Evolutionary conservation across 1,284 basidiomycete genomes (phyloP).

Genomic region (Inonotus hispidus): DNA sequence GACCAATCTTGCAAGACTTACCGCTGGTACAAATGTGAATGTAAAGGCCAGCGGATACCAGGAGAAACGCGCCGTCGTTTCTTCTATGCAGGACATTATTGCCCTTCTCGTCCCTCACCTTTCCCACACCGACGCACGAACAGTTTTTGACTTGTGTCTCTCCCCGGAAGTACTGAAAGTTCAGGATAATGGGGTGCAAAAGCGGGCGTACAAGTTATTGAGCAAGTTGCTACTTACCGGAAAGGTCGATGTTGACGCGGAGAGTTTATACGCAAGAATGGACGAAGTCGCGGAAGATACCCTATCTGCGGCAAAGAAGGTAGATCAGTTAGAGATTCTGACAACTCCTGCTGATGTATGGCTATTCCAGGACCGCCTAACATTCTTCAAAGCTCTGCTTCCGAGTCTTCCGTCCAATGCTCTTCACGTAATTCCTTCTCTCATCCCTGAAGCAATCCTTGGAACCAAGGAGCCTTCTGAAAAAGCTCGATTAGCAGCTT

Average conservation of each 20-base stretch:
- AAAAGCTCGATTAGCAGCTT: conserved; percentile 85
- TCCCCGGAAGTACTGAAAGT: conserved; percentile 58
- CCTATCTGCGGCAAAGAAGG: conserved; percentile 84
- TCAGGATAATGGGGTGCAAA: conserved; percentile 87
- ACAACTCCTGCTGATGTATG: conserved; percentile 8
- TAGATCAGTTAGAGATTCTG: conserved; percentile 25
- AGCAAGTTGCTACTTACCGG: conserved; percentile 64
- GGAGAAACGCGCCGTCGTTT: conserved; percentile 50
- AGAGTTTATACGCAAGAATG: conserved; percentile 57
- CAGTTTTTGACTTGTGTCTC: conserved; percentile 62
- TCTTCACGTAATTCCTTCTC: conserved; percentile 80
- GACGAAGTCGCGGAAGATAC: conserved; percentile 63
- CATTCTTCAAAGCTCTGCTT: conserved; percentile 72
- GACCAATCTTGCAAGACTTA: conserved; percentile 51
- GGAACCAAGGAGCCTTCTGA: conserved; percentile 98
- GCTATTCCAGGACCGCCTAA: conserved; percentile 70
- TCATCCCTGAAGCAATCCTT: conserved; percentile 95
- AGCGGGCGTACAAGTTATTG: conserved; percentile 90
- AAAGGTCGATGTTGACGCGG: conserved; percentile 52
- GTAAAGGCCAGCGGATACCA: conserved; percentile 31
- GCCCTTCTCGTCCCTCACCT: conserved; percentile 80
- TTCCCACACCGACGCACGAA: conserved; percentile 50
- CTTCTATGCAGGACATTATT: conserved; percentile 88
- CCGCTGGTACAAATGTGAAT: conserved; percentile 28
- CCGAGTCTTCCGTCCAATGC: conserved; percentile 64